Conservation (phyloP, 805 yeast species). For the Nakazawaea pomicola region DNA sequence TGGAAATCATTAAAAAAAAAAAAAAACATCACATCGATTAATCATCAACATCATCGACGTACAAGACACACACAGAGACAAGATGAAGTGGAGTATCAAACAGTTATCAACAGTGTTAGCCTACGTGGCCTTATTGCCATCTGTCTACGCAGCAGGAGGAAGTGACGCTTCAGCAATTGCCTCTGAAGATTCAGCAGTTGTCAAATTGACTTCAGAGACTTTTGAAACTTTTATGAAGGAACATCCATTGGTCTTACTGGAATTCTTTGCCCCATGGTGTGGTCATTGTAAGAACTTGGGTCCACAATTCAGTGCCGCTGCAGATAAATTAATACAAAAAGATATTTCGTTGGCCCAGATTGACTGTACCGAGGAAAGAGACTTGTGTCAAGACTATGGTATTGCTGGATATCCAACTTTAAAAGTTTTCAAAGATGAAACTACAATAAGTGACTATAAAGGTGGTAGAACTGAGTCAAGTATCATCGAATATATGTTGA, state of each 20-base stretch:
- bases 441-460: conserved; percentile 56
- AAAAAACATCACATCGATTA: neutral
- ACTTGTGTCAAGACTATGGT: conserved; percentile 61
- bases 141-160: conserved; percentile 30
- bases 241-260: conserved; percentile 78
- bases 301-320: conserved; percentile 75
- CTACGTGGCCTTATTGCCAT: conserved; percentile 5
- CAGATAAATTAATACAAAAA: conserved; percentile 54
- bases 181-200: conserved; percentile 81
- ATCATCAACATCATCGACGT: neutral
- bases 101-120: conserved; percentile 11
- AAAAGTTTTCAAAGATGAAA: conserved; percentile 62
- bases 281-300: conserved; percentile 91
- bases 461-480: conserved; percentile 84
- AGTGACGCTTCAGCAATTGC: conserved; percentile 57
- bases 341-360: conserved; percentile 74
- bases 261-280: conserved; percentile 97
- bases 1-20: no score
- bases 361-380: conserved; percentile 77
- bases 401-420: conserved; percentile 83
- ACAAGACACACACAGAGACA: neutral
- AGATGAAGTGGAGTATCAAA: conserved; percentile 10
- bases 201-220: conserved; percentile 61
- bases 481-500: conserved; percentile 72
- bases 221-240: conserved; percentile 62